These are phyloP conservation scores for Pythium sp. DNA, from an alignment of 352 stramenopile genomes.

Conservation along the genomic window DNA sequence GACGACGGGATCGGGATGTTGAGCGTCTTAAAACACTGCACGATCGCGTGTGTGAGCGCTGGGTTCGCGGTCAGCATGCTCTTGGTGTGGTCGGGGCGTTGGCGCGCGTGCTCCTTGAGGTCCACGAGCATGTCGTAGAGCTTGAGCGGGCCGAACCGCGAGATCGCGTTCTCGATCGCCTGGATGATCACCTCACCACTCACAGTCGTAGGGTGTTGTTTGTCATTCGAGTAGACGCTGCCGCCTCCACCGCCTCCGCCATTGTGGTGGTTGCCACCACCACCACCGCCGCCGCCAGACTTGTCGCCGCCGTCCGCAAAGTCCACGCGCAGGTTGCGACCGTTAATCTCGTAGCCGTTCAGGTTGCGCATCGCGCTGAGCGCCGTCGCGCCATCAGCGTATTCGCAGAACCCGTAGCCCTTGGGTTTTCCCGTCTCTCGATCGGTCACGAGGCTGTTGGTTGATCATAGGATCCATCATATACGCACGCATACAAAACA, in stretches of 20 bases:
- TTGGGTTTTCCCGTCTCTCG: slow-evolving; percentile 83
- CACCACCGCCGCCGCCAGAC: slow-evolving; percentile 25
- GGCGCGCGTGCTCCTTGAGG: slow-evolving; percentile 75
- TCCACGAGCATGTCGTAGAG: slow-evolving; percentile 84
- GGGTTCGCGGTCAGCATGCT: slow-evolving; percentile 72
- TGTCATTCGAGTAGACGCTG: slow-evolving; percentile 20
- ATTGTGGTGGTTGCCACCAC: slow-evolving; percentile 21
- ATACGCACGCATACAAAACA: not conserved
- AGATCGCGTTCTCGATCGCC: slow-evolving; percentile 74
- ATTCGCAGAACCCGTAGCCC: slow-evolving; percentile 86
- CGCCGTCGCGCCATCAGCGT: slow-evolving; percentile 78
- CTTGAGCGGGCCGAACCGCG: slow-evolving; percentile 62
- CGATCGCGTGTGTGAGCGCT: slow-evolving; percentile 78
- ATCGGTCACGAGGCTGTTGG: slow-evolving; percentile 70
- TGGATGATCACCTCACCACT: slow-evolving; percentile 79
- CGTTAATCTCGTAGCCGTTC: slow-evolving; percentile 84
- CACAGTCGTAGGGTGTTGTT: slow-evolving; percentile 35
- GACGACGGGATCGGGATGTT: slow-evolving; percentile 75
- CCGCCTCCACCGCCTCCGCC: not conserved
- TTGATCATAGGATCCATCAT: not conserved
- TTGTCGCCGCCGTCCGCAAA: slow-evolving; percentile 79
- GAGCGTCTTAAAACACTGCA: slow-evolving; percentile 83
- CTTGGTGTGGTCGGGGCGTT: slow-evolving; percentile 76
- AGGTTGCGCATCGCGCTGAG: slow-evolving; percentile 85
- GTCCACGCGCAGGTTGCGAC: slow-evolving; percentile 79